These are phyloP conservation scores for Xylariaceae sp. DNA, from an alignment of 2,329 filamentous ascomycete genomes.

Conservation along the genomic window DNA sequence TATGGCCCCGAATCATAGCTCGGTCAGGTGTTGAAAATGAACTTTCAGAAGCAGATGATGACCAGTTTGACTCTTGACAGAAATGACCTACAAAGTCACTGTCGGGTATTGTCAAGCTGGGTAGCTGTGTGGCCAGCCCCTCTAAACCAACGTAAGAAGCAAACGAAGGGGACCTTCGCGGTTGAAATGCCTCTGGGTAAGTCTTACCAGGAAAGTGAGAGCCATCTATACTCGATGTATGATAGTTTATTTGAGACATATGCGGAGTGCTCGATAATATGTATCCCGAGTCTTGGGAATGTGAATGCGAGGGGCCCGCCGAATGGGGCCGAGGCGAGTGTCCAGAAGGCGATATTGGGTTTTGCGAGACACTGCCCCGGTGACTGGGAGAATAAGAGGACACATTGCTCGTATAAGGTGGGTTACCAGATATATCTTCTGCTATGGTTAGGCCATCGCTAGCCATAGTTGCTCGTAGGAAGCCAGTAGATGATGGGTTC, in stretches of 20 bases:
- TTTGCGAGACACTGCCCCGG: slow-evolving; percentile 22
- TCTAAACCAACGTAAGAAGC: slow-evolving; percentile 28
- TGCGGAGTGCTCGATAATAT: slow-evolving; percentile 16
- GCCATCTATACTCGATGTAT: slow-evolving; percentile 22
- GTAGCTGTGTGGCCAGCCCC: slow-evolving; percentile 15
- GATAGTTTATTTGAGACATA: slow-evolving; percentile 24
- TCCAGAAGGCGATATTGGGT: slow-evolving; percentile 25
- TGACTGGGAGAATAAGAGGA: slow-evolving; percentile 19
- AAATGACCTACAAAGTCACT: slow-evolving; percentile 30
- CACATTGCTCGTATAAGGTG: slow-evolving; percentile 20
- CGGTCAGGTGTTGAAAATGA: slow-evolving; percentile 40
- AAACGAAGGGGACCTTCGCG: slow-evolving; percentile 29
- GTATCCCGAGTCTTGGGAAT: slow-evolving; percentile 18
- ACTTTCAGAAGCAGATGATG: slow-evolving; percentile 44
- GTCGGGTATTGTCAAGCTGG: slow-evolving; percentile 32
- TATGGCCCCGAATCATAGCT: slow-evolving; percentile 16
- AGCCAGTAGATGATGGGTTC: slow-evolving; percentile 12
- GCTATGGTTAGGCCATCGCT: slow-evolving; percentile 15
- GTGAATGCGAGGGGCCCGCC: slow-evolving; percentile 2
- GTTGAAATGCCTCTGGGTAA: slow-evolving; percentile 25
- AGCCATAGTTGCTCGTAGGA: slow-evolving; percentile 13
- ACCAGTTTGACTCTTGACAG: slow-evolving; percentile 37
- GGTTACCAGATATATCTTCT: slow-evolving; percentile 23
- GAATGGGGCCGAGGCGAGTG: slow-evolving; percentile 11
- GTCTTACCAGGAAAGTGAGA: slow-evolving; percentile 22